Conservation (phyloP, 495 filamentous ascomycete species). For the Lasiosphaeris hirsuta region DNA sequence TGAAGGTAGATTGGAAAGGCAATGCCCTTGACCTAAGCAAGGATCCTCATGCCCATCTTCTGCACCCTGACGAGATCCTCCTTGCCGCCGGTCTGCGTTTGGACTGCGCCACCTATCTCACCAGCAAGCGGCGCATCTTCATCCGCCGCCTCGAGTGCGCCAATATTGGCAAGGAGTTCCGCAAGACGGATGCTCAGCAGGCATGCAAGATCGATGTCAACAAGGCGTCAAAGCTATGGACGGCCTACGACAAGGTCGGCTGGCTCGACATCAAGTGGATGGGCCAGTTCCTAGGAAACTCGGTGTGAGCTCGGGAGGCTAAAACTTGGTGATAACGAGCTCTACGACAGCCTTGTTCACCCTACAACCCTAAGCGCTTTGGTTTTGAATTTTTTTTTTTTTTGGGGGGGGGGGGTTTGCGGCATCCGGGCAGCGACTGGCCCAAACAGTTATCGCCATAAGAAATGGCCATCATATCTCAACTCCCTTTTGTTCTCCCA, state of each 20-base stretch:
- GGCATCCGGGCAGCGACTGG: not conserved
- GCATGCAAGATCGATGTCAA: conserved; percentile 98
- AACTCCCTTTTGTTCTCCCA: conserved; percentile 3
- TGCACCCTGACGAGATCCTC: conserved; percentile 75
- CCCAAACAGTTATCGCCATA: too few relatives aligned
- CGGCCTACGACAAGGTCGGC: conserved; percentile 82
- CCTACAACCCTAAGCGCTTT: too few relatives aligned
- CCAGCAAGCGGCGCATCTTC: conserved; percentile 94
- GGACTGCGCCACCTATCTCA: conserved; percentile 86
- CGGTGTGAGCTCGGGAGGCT: conserved; percentile 3
- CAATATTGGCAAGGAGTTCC: conserved; percentile 75
- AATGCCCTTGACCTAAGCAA: conserved; percentile 72
- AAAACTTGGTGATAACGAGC: too few relatives aligned
- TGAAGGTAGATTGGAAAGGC: conserved; percentile 89
- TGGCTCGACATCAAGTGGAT: conserved; percentile 74
- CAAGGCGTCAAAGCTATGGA: conserved; percentile 95
- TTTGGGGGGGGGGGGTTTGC: too few relatives aligned
- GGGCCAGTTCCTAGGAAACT: conserved; percentile 39
- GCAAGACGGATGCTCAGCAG: conserved; percentile 96
- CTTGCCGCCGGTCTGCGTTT: conserved; percentile 80
- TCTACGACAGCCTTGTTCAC: too few relatives aligned
- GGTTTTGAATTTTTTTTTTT: not conserved
- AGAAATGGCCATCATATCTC: too few relatives aligned
- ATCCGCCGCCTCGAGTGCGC: conserved; percentile 67
- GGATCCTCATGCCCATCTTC: conserved; percentile 72